A percentile compares a stretch with the other conserved stretches of the same genome.
phyloP scores from a whole-genome alignment of 805 yeast genomes.

The Danielia oregonensis region DNA sequence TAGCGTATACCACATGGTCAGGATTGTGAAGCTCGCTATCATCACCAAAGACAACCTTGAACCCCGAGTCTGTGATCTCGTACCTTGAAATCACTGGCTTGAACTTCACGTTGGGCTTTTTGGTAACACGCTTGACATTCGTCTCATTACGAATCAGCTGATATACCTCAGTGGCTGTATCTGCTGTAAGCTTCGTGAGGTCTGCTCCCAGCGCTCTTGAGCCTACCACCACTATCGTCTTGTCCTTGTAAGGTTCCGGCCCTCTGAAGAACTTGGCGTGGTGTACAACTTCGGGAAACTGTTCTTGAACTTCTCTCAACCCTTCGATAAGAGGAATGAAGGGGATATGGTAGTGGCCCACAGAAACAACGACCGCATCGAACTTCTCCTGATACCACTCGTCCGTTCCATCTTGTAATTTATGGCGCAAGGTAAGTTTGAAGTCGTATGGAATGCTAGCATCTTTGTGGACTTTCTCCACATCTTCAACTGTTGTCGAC shows the following conservation, averaged over 20 bases:
- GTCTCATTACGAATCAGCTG: constrained; percentile 25
- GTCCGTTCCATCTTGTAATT: constrained; percentile 21
- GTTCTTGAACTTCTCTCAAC: constrained; percentile 27
- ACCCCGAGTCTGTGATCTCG: constrained; percentile 24
- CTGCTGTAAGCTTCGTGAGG: constrained; percentile 23
- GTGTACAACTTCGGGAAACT: constrained; percentile 28
- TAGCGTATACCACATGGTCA: constrained; percentile 63
- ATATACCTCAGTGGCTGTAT: constrained; percentile 20
- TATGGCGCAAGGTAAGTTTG: constrained; percentile 27
- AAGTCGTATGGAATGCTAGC: constrained; percentile 18
- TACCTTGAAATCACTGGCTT: constrained; percentile 25
- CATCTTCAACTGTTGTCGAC: constrained; percentile 38
- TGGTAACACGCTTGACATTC: constrained; percentile 5
- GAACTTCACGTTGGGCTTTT: constrained; percentile 13
- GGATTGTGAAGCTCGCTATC: constrained; percentile 45
- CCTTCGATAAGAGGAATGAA: constrained; percentile 43
- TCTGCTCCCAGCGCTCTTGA: constrained; percentile 29
- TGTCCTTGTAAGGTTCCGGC: constrained; percentile 23
- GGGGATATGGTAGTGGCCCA: constrained; percentile 49
- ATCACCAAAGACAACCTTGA: constrained; percentile 42
- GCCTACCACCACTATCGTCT: constrained; percentile 23
- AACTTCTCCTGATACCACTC: constrained; percentile 35
- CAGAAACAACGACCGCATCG: constrained; percentile 39
- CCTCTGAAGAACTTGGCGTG: constrained; percentile 45
- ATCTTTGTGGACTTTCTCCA: constrained; percentile 18